A percentile compares a stretch with the other conserved stretches of the same genome.
Evolutionary conservation across 1,139 yeast species (phyloP).

Genomic region (Suhomyces terraborum): DNA sequence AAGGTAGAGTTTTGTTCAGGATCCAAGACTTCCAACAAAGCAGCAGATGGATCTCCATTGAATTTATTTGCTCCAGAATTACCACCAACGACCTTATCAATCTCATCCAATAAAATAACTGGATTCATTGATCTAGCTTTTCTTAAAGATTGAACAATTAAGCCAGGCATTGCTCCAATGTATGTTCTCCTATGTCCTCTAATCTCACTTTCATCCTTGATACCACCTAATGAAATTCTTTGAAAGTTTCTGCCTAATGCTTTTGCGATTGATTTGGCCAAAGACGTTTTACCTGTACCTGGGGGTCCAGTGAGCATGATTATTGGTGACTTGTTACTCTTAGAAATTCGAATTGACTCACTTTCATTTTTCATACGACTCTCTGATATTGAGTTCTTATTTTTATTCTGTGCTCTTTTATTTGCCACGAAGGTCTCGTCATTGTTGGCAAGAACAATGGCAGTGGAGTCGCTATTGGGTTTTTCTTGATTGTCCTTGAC

Average conservation of each 20-base stretch:
- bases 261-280: constrained; percentile 84
- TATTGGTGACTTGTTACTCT: constrained; percentile 64
- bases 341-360: constrained; percentile 32
- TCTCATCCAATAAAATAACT: constrained; percentile 84
- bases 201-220: constrained; percentile 87
- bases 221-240: constrained; percentile 84
- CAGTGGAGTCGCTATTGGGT: constrained; percentile 11
- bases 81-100: constrained; percentile 78
- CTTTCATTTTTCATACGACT: constrained; percentile 15
- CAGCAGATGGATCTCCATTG: constrained; percentile 92
- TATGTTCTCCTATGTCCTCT: constrained; percentile 92
- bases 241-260: constrained; percentile 80
- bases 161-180: constrained; percentile 94
- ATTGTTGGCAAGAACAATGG: constrained; percentile 39
- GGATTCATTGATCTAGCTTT: constrained; percentile 84
- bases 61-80: constrained; percentile 47
- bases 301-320: constrained; percentile 90
- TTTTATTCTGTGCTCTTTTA: constrained; percentile 31
- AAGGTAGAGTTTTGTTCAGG: constrained; percentile 85
- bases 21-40: constrained; percentile 83
- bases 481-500: constrained; percentile 10
- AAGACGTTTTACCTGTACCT: constrained; percentile 91
- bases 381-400: constrained; percentile 25
- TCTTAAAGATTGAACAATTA: constrained; percentile 74
- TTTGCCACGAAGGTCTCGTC: constrained; percentile 37